These are phyloP conservation scores for Daldinia loculata DNA, from an alignment of 495 filamentous ascomycete genomes.

Conservation along the genomic window DNA sequence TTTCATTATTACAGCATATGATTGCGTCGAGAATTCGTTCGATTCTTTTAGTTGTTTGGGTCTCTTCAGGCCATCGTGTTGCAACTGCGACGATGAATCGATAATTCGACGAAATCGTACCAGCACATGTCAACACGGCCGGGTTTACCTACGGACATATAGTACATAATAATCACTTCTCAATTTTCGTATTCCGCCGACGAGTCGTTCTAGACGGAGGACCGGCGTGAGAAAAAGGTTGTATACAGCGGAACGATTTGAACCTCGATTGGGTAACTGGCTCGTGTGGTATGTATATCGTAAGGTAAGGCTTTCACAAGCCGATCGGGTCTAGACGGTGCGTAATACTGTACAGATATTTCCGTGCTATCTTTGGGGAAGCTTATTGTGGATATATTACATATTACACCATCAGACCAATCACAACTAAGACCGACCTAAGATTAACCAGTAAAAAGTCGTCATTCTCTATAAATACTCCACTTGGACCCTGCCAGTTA, in stretches of 20 bases:
- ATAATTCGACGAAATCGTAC: not conserved
- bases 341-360: conserved; percentile 22
- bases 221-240: not conserved
- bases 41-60: not conserved
- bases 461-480: conserved; percentile 16
- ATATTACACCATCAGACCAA: conserved; percentile 20
- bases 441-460: conserved; percentile 31
- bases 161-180: not conserved
- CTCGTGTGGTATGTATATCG: conserved; percentile 22
- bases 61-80: conserved; percentile 7
- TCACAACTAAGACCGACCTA: not conserved
- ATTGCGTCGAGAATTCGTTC: conserved; percentile 5
- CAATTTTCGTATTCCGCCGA: conserved; percentile 7
- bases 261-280: conserved; percentile 26
- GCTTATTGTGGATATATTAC: conserved; percentile 19
- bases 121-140: conserved; percentile 12
- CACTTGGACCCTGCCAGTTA: conserved; percentile 31
- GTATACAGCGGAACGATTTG: conserved; percentile 7
- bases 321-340: conserved; percentile 24
- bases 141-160: not conserved
- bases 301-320: conserved; percentile 38
- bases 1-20: conserved; percentile 24
- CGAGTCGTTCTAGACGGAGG: conserved; percentile 1
- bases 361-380: conserved; percentile 32
- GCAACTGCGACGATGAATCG: not conserved